phyloP scores from a whole-genome alignment of 2,329 filamentous ascomycete species.

The Aspergillus aculeatinus region DNA sequence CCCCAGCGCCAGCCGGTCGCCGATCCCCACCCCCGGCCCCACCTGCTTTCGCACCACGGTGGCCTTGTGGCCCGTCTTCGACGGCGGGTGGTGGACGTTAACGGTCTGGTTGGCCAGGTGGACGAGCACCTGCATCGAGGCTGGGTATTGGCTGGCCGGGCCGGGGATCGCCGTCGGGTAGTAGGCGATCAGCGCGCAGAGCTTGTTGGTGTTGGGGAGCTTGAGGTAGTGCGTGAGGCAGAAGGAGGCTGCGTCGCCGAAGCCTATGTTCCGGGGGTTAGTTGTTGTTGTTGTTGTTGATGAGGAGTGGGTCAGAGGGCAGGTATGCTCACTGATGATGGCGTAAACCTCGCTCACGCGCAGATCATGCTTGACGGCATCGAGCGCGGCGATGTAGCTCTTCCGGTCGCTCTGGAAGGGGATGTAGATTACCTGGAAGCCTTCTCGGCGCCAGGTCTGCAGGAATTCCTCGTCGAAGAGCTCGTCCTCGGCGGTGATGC shows the following conservation, averaged over 20 bases:
- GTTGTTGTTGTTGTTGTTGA: too few relatives aligned
- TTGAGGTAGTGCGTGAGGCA: slow-evolving; percentile 22
- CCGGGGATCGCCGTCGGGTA: slow-evolving; percentile 8
- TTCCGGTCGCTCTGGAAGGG: not conserved
- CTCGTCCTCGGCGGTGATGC: slow-evolving; percentile 1
- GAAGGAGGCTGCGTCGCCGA: slow-evolving; percentile 32
- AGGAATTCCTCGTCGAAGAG: not conserved
- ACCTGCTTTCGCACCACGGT: not conserved
- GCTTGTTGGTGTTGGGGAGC: slow-evolving; percentile 4
- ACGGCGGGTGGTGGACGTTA: not conserved
- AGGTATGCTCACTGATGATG: not conserved
- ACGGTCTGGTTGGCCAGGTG: slow-evolving; percentile 4
- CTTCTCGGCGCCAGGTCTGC: not conserved
- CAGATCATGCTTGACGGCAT: not conserved
- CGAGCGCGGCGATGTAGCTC: not conserved
- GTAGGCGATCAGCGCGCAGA: slow-evolving; percentile 8
- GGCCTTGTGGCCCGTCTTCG: not conserved
- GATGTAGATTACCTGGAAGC: not conserved
- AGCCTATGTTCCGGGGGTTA: slow-evolving; percentile 20
- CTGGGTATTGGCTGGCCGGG: not conserved
- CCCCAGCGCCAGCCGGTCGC: not conserved
- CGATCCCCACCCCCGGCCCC: not conserved
- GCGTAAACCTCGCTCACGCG: slow-evolving; percentile 5
- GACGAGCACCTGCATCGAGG: not conserved
- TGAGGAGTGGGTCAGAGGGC: not conserved